These are phyloP conservation scores for Arachis hypogaea DNA, from an alignment of 306 rosid genomes.

Conservation along the genomic window DNA sequence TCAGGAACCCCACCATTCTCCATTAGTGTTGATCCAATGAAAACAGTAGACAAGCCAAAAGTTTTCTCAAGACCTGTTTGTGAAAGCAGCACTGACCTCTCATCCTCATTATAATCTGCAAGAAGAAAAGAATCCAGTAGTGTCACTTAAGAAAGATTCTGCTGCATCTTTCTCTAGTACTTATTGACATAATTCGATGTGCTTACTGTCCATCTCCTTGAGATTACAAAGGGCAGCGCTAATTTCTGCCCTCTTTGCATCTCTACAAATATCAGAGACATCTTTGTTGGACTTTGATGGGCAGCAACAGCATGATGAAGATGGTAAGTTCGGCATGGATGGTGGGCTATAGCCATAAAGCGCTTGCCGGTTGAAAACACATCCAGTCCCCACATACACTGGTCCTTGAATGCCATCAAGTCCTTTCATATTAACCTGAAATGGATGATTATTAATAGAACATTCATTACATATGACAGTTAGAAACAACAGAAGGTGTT, in stretches of 20 bases:
- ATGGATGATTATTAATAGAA: constrained; percentile 37
- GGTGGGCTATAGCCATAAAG: constrained; percentile 95
- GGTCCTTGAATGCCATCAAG: constrained; percentile 99
- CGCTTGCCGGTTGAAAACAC: constrained; percentile 93
- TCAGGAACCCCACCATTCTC: constrained; percentile 95
- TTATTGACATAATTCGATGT: constrained; percentile 24
- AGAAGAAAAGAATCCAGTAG: constrained; percentile 36
- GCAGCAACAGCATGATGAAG: constrained; percentile 83
- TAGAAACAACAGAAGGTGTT: background rate
- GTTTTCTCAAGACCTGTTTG: constrained; percentile 92
- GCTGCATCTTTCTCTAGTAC: constrained; percentile 26
- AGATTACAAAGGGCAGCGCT: constrained; percentile 87
- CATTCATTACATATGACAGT: constrained; percentile 15
- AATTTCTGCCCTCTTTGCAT: constrained; percentile 80
- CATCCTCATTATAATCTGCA: constrained; percentile 83
- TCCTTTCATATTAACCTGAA: constrained; percentile 98
- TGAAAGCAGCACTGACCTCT: constrained; percentile 92
- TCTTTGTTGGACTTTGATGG: constrained; percentile 69
- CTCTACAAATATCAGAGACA: constrained; percentile 56
- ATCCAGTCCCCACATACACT: constrained; percentile 94
- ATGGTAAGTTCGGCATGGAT: constrained; percentile 65
- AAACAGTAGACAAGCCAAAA: constrained; percentile 84
- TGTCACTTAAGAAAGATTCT: constrained; percentile 28
- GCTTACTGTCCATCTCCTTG: constrained; percentile 79
- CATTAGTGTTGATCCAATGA: constrained; percentile 92